Base-by-base conservation (phyloP, 345 rosid genomes). In the Euclidium syriacum region DNA sequence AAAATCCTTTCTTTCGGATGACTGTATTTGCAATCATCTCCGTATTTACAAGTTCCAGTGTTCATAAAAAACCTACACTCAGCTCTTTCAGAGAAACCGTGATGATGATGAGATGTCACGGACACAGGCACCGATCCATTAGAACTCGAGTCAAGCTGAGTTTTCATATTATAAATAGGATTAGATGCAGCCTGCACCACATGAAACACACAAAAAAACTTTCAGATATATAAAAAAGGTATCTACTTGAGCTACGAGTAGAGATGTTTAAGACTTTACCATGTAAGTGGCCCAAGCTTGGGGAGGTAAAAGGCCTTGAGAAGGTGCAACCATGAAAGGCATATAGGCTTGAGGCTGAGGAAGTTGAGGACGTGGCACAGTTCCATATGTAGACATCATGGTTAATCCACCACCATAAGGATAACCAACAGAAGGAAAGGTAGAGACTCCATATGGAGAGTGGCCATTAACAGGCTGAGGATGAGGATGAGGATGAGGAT, bases 21-120 rank as follows among this genome's bases (percentile, higher is more conserved):
- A 72, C 78, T 84, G 77, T 78, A 88, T 81, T 83, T 85, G 90
- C 96, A 85, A 42, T 82, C 88, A 64, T 81, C 72, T 70, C 96
- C 96, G 38, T 83, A 85, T 73, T 83, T 88, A 81, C 92, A 85
- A 4, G 83, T 75, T 34, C 96, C 92, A 4, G 73, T 81, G 75
- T 72, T 88, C 92, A 85, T 81, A 68, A 70, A 88, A 72, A 74
- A 78, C 33, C 90, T 75, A 67, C 96, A 88, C 53, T 88, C 92
- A 55, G 85, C 86, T 73, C 81, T 82, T 72, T 83, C 83, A 3
- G 91, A 78, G n/a, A 81, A 67, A 80, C 57, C 71, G 50, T 64
- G 33, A 68, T 53, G 33, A 68, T 53, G 78, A 30, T 63, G 81
- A 49, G 58, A 70, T 61, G 75, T 71, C 60, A 71, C 65, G 0